A percentile compares a stretch with the other conserved stretches of the same genome.
Conservation (phyloP, 1,284 basidiomycete genomes). For the Ustilago crameri region DNA sequence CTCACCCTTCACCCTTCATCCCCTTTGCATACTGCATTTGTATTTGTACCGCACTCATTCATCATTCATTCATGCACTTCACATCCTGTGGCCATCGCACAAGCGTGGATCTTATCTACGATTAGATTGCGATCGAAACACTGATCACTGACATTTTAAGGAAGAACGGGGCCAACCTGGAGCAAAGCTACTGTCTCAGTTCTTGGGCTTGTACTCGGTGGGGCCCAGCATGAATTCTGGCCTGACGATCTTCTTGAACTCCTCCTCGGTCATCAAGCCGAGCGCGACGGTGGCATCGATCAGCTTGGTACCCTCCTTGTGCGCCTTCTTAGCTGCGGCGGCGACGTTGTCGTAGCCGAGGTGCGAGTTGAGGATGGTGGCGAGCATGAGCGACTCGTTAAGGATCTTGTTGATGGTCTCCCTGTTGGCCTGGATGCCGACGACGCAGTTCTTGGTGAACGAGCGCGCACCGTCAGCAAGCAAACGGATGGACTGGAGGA, state of each 20-base stretch:
- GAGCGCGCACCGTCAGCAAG: conserved; percentile 82
- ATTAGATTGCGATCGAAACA: too few relatives aligned
- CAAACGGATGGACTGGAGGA: conserved; percentile 92
- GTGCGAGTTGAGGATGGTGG: conserved; percentile 91
- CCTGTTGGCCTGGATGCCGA: conserved; percentile 96
- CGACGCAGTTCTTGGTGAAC: conserved; percentile 96
- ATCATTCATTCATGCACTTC: conserved; percentile 1
- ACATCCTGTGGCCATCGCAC: too few relatives aligned
- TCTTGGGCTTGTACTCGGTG: conserved; percentile 55
- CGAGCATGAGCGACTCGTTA: conserved; percentile 89
- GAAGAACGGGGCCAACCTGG: too few relatives aligned
- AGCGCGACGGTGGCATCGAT: conserved; percentile 92
- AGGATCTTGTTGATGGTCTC: conserved; percentile 87
- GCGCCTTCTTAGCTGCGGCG: conserved; percentile 98
- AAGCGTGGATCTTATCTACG: too few relatives aligned
- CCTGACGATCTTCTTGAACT: conserved; percentile 94
- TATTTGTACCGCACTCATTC: conserved; percentile 2
- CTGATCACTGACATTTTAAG: too few relatives aligned
- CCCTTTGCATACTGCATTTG: neutral
- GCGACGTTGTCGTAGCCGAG: conserved; percentile 97
- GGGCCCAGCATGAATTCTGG: conserved; percentile 76
- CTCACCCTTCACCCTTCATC: neutral
- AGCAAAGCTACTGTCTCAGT: too few relatives aligned
- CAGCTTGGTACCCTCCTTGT: conserved; percentile 94
- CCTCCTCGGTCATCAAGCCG: conserved; percentile 85